Evolutionary conservation across 768 basidiomycete species (phyloP), one percentile per base, ranked within the genome.

Genomic region (Leccinum disarticulatum): DNA sequence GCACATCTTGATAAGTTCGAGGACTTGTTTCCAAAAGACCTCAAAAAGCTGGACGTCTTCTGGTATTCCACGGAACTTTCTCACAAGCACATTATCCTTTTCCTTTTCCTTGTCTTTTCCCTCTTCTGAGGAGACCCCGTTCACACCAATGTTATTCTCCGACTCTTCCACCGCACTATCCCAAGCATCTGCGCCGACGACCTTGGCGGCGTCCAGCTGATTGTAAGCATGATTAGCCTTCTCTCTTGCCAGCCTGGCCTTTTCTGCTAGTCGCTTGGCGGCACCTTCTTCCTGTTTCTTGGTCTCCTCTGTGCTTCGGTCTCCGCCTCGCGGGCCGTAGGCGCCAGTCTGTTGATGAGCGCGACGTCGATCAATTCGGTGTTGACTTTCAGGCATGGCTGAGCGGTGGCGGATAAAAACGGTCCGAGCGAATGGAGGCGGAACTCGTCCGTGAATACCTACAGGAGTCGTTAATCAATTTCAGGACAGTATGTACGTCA

Each of bases 371-470:
- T 98, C 63, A 90, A 84, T 76, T 99, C 98, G 79, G 98, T 98
- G 76, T 97, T 97, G 68, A 99, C 97, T 71, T 96, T 93, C n/a
- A n/a, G n/a, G n/a, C n/a, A n/a, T 52, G 95, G 95, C 1, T 22
- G 22, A 22, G 22, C 22, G 1, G 22, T 22, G 0, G 97, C 94
- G 9, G 91, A 90, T 27, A 98, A 84, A 85, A 98, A n/a, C 1
- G n/a, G n/a, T n/a, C n/a, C 91, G n/a, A 99, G 87, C 0, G 93
- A 88, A 69, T 96, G 91, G 0, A 99, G 83, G 70, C 98, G 97
- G 77, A 98, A 98, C 72, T 98, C 96, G 74, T 98, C 95, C 13
- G 96, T 94, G 75, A 99, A 98, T 17, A 99, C 96, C 93, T 95
- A 64, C 14, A 52, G 11, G 27, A 11, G 14, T 49, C 4, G 56